Conservation (phyloP, 805 yeast species). For the Starmerella apis region DNA sequence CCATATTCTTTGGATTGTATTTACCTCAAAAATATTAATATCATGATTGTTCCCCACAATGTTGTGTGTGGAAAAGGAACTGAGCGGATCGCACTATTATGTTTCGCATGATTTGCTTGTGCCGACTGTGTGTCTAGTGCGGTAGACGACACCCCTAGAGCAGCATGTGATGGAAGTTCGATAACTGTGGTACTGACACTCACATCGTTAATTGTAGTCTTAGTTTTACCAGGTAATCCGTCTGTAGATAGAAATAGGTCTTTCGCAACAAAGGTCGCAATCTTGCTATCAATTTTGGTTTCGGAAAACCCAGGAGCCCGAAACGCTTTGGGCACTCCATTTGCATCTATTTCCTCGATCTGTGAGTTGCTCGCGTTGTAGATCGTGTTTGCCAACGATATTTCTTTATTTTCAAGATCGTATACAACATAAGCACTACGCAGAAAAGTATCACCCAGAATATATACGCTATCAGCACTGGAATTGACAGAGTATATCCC, state of each 20-base stretch:
- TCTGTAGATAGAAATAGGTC: background rate
- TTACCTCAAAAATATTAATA: no score
- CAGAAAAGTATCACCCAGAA: constrained; percentile 49
- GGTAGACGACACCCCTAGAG: background rate
- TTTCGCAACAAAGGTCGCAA: background rate
- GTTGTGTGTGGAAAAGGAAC: background rate
- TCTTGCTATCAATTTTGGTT: background rate
- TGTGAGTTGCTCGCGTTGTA: constrained; percentile 22
- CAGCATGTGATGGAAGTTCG: background rate
- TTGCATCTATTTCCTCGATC: constrained; percentile 18
- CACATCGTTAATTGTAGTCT: background rate
- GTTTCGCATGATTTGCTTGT: background rate
- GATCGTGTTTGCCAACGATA: constrained; percentile 46
- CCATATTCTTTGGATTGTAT: no score
- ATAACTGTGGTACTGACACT: background rate
- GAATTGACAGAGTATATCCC: constrained; percentile 6
- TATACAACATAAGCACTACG: constrained; percentile 49
- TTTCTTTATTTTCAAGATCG: constrained; percentile 44
- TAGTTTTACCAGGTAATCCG: background rate
- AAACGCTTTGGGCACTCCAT: constrained; percentile 24
- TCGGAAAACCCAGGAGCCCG: constrained; percentile 9
- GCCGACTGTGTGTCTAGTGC: background rate
- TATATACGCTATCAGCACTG: constrained; percentile 25
- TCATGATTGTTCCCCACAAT: no score
- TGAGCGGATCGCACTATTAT: background rate